These are phyloP conservation scores for Fusarium nodosum DNA, from an alignment of 2,329 filamentous ascomycete genomes.

Conservation along the genomic window DNA sequence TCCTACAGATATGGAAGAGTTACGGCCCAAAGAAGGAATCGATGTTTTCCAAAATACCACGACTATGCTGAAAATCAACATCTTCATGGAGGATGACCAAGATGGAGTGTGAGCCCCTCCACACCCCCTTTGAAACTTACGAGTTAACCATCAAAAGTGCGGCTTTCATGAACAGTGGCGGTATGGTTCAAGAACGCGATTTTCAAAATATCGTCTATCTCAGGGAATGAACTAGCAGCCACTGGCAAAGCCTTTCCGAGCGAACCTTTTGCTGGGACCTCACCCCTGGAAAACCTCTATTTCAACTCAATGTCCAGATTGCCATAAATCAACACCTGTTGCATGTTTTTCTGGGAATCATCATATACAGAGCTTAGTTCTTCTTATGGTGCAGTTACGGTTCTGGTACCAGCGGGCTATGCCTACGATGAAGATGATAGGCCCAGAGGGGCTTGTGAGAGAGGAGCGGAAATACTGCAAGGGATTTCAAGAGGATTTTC, in stretches of 20 bases:
- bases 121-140: neutral
- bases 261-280: slow-evolving; percentile 41
- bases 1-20: slow-evolving; percentile 29
- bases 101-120: slow-evolving; percentile 33
- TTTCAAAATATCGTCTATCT: slow-evolving; percentile 26
- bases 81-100: slow-evolving; percentile 42
- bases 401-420: slow-evolving; percentile 24
- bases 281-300: slow-evolving; percentile 38
- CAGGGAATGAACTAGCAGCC: slow-evolving; percentile 19
- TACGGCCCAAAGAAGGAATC: slow-evolving; percentile 28
- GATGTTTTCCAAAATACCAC: slow-evolving; percentile 42
- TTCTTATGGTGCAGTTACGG: slow-evolving; percentile 39
- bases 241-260: slow-evolving; percentile 36
- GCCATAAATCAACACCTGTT: slow-evolving; percentile 40
- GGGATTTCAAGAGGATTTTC: slow-evolving; percentile 31
- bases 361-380: slow-evolving; percentile 44
- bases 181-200: neutral
- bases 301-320: slow-evolving; percentile 43
- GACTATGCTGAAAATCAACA: slow-evolving; percentile 36
- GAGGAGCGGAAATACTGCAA: slow-evolving; percentile 31
- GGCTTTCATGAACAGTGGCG: slow-evolving; percentile 29
- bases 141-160: slow-evolving; percentile 14
- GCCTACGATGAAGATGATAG: slow-evolving; percentile 17
- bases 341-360: slow-evolving; percentile 33
- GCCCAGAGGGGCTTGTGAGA: slow-evolving; percentile 15